phyloP scores from a whole-genome alignment of 2,329 filamentous ascomycete species.

The Verticillium zaregamsianum region DNA sequence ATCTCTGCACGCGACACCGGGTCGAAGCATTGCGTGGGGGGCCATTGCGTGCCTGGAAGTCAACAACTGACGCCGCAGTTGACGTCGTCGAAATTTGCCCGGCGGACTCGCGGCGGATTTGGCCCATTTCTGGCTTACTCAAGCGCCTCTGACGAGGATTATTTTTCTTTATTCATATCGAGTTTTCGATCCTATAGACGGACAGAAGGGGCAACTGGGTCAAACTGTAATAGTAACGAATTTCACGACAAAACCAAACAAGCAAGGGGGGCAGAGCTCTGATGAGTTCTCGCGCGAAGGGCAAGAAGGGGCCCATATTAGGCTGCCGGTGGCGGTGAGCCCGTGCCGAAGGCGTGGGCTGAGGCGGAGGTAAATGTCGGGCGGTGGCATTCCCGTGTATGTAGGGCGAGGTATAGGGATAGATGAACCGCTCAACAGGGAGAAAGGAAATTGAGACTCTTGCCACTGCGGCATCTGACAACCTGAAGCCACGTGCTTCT shows the following conservation, averaged over 20 bases:
- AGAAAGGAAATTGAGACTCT: neutral
- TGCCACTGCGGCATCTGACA: neutral
- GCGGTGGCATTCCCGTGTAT: neutral
- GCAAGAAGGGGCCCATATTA: neutral
- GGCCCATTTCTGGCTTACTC: neutral
- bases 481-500: neutral
- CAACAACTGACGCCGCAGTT: neutral
- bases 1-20: no score
- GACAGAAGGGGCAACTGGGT: conserved; percentile 13
- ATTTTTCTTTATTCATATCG: neutral
- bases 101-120: neutral
- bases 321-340: neutral
- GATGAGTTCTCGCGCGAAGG: neutral
- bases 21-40: no score
- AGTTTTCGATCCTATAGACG: conserved; percentile 7
- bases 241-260: conserved; percentile 6
- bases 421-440: neutral
- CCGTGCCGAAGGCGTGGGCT: neutral
- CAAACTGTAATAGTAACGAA: conserved; percentile 13
- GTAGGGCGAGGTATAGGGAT: neutral
- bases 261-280: neutral
- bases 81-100: neutral
- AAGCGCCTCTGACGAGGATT: neutral
- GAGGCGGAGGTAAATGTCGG: neutral
- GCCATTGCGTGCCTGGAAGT: neutral